Percentiles rank a stretch among this genome's conserved stretches.
Evolutionary conservation across 2,329 filamentous ascomycete species (phyloP).

Genomic region (Beauveria brongniartii): DNA sequence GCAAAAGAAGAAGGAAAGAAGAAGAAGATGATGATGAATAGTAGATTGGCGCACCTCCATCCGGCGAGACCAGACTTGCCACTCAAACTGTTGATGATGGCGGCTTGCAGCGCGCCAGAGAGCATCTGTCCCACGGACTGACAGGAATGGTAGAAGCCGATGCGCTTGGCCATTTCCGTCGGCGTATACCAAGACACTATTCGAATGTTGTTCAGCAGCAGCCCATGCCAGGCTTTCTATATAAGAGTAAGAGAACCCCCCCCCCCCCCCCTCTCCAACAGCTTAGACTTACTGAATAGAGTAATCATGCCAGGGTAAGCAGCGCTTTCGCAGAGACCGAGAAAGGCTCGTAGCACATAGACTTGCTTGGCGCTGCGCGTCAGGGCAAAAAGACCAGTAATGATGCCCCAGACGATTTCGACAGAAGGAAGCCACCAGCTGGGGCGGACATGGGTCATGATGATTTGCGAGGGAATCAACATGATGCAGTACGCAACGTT

Average conservation of each 20-base stretch:
- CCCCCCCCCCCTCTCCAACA: too few species aligned
- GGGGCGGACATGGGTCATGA: slow-evolving; percentile 29
- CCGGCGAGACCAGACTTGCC: slow-evolving; percentile 29
- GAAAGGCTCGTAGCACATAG: slow-evolving; percentile 31
- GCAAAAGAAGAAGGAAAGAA: slow-evolving; percentile 13
- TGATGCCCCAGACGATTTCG: slow-evolving; percentile 23
- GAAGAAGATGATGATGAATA: neutral
- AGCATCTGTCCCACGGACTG: slow-evolving; percentile 33
- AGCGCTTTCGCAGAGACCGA: slow-evolving; percentile 29
- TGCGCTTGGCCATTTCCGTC: slow-evolving; percentile 30
- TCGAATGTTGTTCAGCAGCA: neutral
- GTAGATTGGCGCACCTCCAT: slow-evolving; percentile 26
- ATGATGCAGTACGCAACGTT: slow-evolving; percentile 50
- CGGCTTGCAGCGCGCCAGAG: slow-evolving; percentile 35
- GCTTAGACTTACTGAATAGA: slow-evolving; percentile 19
- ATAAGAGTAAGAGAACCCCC: too few species aligned
- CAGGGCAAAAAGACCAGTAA: slow-evolving; percentile 23
- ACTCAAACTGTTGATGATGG: slow-evolving; percentile 30
- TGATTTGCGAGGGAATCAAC: slow-evolving; percentile 29
- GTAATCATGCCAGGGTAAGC: slow-evolving; percentile 30
- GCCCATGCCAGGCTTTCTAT: too few species aligned
- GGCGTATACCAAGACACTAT: slow-evolving; percentile 33
- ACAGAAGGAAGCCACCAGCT: slow-evolving; percentile 30
- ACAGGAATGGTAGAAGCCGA: slow-evolving; percentile 35
- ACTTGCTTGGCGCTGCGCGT: slow-evolving; percentile 27